A percentile compares a stretch with the other conserved stretches of the same genome.
phyloP scores from a whole-genome alignment of 805 yeast species.

The Wickerhamiella allomyrinae region DNA sequence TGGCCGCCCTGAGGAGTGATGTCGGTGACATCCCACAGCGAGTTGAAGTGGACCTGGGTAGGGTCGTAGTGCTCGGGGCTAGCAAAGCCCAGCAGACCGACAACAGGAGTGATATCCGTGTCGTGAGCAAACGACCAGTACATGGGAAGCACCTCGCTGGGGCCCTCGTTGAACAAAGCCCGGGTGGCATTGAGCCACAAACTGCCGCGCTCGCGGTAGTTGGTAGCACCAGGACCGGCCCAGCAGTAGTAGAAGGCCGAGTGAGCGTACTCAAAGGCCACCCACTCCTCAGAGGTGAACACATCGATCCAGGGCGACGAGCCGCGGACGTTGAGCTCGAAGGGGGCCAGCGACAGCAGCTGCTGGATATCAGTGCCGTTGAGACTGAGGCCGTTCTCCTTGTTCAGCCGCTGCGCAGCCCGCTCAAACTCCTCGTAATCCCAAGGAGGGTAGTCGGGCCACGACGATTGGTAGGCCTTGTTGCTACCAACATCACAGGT shows the following conservation, averaged over 20 bases:
- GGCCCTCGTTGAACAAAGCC: constrained; percentile 31
- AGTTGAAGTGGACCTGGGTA: constrained; percentile 30
- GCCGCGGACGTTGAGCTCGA: constrained; percentile 37
- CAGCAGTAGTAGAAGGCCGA: constrained; percentile 19
- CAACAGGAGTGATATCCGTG: constrained; percentile 38
- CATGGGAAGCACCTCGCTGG: constrained; percentile 25
- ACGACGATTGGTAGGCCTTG: not conserved
- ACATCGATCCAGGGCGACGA: constrained; percentile 28
- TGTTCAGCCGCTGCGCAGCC: constrained; percentile 17
- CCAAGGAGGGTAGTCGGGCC: constrained; percentile 8
- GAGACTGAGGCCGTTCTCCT: constrained; percentile 25
- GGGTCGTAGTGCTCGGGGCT: constrained; percentile 28
- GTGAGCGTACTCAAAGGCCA: constrained; percentile 17
- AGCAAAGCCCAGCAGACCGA: constrained; percentile 36
- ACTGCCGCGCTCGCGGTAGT: constrained; percentile 28
- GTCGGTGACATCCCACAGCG: constrained; percentile 35
- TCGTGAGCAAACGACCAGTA: constrained; percentile 42
- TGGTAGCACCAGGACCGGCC: constrained; percentile 21
- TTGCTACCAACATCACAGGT: constrained; percentile 8
- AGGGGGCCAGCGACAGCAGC: constrained; percentile 35
- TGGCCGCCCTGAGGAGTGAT: constrained; percentile 22
- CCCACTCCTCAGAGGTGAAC: constrained; percentile 20
- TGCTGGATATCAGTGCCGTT: constrained; percentile 28
- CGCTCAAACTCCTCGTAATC: constrained; percentile 9
- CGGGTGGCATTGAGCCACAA: constrained; percentile 37